These are phyloP conservation scores for Thelephora aurantiotincta DNA, from an alignment of 768 basidiomycete species.

Conservation along the genomic window DNA sequence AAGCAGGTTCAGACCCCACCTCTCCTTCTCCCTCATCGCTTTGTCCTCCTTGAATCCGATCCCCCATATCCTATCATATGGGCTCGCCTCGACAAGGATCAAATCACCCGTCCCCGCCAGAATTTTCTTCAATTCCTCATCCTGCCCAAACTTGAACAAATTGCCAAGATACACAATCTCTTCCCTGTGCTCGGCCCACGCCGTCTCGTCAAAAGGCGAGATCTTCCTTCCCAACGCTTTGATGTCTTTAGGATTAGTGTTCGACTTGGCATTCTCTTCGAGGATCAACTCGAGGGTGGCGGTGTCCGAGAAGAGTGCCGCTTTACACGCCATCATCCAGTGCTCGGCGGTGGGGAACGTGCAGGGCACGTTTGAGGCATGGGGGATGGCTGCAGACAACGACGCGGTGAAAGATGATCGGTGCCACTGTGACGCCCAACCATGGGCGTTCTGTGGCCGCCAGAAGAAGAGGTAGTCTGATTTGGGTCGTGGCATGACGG, in stretches of 20 bases:
- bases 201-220: conserved; percentile 28
- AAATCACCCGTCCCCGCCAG: conserved; percentile 34
- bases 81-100: conserved; percentile 43
- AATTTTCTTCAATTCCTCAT: conserved; percentile 23
- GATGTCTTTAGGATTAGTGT: conserved; percentile 22
- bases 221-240: conserved; percentile 43
- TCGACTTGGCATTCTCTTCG: conserved; percentile 17
- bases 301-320: conserved; percentile 35
- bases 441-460: conserved; percentile 9
- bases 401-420: conserved; percentile 27
- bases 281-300: conserved; percentile 29
- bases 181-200: conserved; percentile 31
- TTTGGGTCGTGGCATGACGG: conserved; percentile 1
- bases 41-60: conserved; percentile 39
- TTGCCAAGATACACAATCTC: conserved; percentile 40
- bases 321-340: conserved; percentile 59
- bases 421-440: conserved; percentile 25
- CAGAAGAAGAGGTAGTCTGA: conserved; percentile 16
- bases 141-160: conserved; percentile 39
- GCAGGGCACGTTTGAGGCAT: conserved; percentile 17
- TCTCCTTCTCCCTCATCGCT: conserved; percentile 23
- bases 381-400: conserved; percentile 6
- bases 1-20: conserved; percentile 47
- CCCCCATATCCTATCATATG: conserved; percentile 49
- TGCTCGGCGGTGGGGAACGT: conserved; percentile 40